Conservation (phyloP, 2,329 filamentous ascomycete species). For the Anthostomella pinea region DNA sequence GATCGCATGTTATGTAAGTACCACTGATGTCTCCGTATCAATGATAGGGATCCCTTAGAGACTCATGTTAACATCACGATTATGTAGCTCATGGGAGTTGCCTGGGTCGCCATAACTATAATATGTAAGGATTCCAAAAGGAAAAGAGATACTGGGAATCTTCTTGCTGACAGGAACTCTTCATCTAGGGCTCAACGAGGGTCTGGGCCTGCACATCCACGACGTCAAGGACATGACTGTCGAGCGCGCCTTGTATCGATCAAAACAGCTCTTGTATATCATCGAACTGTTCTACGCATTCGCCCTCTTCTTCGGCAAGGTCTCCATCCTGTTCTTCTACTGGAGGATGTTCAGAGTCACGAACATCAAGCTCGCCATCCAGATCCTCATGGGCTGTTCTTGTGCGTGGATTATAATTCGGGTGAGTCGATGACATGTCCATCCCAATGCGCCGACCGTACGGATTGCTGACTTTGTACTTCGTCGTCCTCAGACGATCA, state of each 20-base stretch:
- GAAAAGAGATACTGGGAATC: no score
- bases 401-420: constrained; percentile 28
- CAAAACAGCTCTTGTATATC: constrained; percentile 23
- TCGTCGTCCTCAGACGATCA: constrained; percentile 25
- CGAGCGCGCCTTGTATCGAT: constrained; percentile 4
- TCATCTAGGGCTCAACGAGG: constrained; percentile 2
- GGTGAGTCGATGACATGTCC: constrained; percentile 2
- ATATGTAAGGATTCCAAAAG: no score
- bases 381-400: constrained; percentile 23
- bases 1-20: constrained; percentile 3
- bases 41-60: neutral
- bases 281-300: constrained; percentile 29
- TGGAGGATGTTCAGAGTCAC: constrained; percentile 30
- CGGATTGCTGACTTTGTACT: neutral
- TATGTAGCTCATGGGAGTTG: neutral
- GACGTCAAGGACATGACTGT: constrained; percentile 5
- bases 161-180: neutral
- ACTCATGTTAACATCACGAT: neutral
- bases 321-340: constrained; percentile 30
- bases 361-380: constrained; percentile 27
- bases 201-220: constrained; percentile 8
- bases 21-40: neutral
- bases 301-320: constrained; percentile 28
- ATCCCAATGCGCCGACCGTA: neutral
- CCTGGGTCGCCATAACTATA: neutral